phyloP scores from a whole-genome alignment of 176 grass and related monocot species.

The Zea mays region DNA sequence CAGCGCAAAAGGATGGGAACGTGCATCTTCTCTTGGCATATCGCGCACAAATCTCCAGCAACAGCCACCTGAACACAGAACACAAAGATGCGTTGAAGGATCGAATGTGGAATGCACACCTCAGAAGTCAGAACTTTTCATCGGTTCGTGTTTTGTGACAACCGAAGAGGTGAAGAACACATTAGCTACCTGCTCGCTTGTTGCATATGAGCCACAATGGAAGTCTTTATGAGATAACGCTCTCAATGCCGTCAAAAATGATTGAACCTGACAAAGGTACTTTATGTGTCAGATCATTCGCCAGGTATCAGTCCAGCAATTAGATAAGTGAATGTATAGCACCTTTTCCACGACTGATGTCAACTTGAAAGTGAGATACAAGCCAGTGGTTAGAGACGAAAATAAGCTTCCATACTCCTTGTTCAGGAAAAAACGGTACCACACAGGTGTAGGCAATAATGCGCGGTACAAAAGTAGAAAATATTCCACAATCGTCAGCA shows the following conservation, averaged over 20 bases:
- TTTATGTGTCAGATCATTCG: constrained; percentile 5
- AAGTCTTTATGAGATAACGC: constrained; percentile 87
- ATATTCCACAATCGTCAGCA: constrained; percentile 97
- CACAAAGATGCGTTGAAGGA: constrained; percentile 18
- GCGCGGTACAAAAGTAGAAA: constrained; percentile 91
- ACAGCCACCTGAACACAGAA: constrained; percentile 50
- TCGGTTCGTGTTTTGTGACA: background rate
- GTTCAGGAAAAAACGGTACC: constrained; percentile 99
- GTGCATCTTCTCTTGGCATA: constrained; percentile 96
- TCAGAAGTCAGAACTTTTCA: constrained; percentile 10
- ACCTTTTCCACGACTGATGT: constrained; percentile 99
- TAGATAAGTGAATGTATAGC: constrained; percentile 10
- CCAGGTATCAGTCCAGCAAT: background rate
- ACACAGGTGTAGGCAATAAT: constrained; percentile 86
- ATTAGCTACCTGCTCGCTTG: constrained; percentile 79
- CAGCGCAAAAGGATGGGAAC: constrained; percentile 77
- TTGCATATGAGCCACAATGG: constrained; percentile 87
- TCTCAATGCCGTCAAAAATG: constrained; percentile 88
- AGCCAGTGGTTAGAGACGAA: constrained; percentile 91
- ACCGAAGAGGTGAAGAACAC: background rate
- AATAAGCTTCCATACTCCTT: constrained; percentile 99
- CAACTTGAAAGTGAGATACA: constrained; percentile 99
- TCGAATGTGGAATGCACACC: constrained; percentile 5
- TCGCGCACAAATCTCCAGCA: constrained; percentile 82
- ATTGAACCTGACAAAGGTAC: constrained; percentile 70